These are phyloP conservation scores for Puccinia hordei DNA, from an alignment of 1,284 basidiomycete species.

Conservation along the genomic window DNA sequence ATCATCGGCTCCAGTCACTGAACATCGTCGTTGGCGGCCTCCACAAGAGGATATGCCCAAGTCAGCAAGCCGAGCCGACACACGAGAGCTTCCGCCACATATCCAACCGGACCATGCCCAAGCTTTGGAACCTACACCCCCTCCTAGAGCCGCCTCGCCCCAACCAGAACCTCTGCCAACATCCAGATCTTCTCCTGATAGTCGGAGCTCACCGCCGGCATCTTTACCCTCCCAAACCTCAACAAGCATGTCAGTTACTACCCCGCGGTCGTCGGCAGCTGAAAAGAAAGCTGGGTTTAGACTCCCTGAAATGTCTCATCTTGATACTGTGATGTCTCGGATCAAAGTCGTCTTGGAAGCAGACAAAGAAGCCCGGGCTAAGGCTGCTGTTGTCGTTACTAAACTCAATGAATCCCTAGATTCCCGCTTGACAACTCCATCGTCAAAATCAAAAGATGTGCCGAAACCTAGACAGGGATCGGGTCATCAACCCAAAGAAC, in stretches of 20 bases:
- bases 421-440: not conserved
- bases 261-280: not conserved
- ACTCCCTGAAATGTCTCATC: constrained; percentile 49
- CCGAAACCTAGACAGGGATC: not conserved
- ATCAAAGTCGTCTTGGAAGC: constrained; percentile 50
- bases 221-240: constrained; percentile 15
- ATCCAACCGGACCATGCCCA: not conserved
- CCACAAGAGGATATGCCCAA: not conserved
- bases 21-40: constrained; percentile 9
- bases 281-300: constrained; percentile 44
- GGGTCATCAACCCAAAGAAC: constrained; percentile 14
- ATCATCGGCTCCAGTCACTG: not conserved
- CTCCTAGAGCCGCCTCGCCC: not conserved
- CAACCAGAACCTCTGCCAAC: not conserved
- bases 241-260: not conserved
- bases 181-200: constrained; percentile 17
- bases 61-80: constrained; percentile 13
- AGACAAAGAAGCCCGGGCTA: constrained; percentile 47
- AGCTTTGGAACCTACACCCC: not conserved
- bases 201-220: not conserved
- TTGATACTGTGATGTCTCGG: constrained; percentile 50
- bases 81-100: constrained; percentile 37
- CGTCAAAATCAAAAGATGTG: constrained; percentile 7
- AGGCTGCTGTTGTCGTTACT: constrained; percentile 5
- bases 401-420: not conserved